These are phyloP conservation scores for Populus ilicifolia DNA, from an alignment of 345 rosid genomes.

Conservation along the genomic window DNA sequence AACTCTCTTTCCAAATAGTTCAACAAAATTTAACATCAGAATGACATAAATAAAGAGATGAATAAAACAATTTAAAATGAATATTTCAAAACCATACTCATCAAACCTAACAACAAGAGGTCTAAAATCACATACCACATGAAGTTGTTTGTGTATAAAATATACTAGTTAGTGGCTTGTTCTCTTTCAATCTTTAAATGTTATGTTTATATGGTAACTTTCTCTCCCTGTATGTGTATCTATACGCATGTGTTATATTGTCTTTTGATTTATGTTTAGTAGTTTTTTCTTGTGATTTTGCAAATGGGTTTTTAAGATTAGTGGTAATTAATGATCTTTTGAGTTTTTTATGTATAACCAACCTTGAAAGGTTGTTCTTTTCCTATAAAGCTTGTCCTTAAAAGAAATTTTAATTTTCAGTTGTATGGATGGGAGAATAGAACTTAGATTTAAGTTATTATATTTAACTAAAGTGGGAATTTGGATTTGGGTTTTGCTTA, in stretches of 20 bases:
- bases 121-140: no score
- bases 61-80: no score
- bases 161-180: background rate
- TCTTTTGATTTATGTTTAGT: background rate
- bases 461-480: background rate
- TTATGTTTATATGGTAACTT: slow-evolving; percentile 79
- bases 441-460: background rate
- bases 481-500: background rate
- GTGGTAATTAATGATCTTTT: background rate
- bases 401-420: background rate
- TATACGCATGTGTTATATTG: background rate
- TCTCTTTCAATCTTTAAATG: slow-evolving; percentile 84
- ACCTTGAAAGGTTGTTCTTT: background rate
- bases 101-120: no score
- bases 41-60: no score
- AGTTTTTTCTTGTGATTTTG: background rate
- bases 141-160: no score
- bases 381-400: background rate
- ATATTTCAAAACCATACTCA: no score
- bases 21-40: no score
- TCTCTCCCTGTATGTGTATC: background rate
- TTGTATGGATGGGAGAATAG: background rate
- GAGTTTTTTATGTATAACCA: background rate
- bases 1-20: no score
- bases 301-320: background rate